These are phyloP conservation scores for Ophiosphaerella herpotricha DNA, from an alignment of 2,329 filamentous ascomycete genomes.

Conservation along the genomic window DNA sequence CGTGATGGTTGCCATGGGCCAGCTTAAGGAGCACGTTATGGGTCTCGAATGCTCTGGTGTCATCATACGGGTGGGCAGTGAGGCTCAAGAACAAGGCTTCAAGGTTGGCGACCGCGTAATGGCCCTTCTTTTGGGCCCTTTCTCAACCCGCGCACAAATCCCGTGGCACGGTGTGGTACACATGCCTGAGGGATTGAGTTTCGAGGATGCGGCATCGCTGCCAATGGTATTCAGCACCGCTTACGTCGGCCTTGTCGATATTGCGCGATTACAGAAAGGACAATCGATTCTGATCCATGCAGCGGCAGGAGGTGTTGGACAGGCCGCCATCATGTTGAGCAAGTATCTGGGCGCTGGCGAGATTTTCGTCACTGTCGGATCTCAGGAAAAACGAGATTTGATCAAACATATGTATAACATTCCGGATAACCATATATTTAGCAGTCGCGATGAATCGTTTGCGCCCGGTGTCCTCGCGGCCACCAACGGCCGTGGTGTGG, in stretches of 20 bases:
- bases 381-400: slow-evolving; percentile 15
- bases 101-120: neutral
- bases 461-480: slow-evolving; percentile 1
- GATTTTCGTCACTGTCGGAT: slow-evolving; percentile 25
- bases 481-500: slow-evolving; percentile 35
- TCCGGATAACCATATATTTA: slow-evolving; percentile 33
- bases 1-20: neutral
- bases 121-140: neutral
- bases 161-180: neutral
- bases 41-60: neutral
- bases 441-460: slow-evolving; percentile 15
- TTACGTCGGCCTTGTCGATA: neutral
- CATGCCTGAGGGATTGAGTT: neutral
- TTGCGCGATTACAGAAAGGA: neutral
- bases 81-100: neutral
- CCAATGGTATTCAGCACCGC: neutral
- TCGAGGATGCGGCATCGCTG: neutral
- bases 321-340: neutral
- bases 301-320: neutral
- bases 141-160: neutral
- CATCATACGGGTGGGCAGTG: neutral
- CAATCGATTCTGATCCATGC: neutral
- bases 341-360: slow-evolving; percentile 1
- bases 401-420: slow-evolving; percentile 13
- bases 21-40: neutral